Evolutionary conservation across 495 filamentous ascomycete species (phyloP).

Genomic region (Durotheca rogersii): DNA sequence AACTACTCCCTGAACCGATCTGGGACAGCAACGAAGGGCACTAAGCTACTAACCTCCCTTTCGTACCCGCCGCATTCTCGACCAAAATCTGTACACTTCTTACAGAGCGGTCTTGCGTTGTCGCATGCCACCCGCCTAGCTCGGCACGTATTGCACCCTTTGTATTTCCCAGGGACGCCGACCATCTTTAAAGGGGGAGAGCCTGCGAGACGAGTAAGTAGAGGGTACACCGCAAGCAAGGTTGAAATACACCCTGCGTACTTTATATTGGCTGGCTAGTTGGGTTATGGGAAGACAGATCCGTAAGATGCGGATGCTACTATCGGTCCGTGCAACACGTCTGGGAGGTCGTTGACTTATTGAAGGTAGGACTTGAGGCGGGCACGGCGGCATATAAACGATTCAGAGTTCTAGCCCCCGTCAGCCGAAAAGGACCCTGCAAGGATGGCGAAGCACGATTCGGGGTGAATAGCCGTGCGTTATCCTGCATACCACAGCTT

Average conservation of each 20-base stretch:
- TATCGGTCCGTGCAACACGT: slow-evolving; percentile 7
- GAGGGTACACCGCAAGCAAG: background rate
- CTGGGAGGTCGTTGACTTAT: slow-evolving; percentile 3
- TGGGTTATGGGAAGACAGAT: slow-evolving; percentile 8
- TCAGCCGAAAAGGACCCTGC: slow-evolving; percentile 5
- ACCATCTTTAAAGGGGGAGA: slow-evolving; percentile 36
- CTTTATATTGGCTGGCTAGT: background rate
- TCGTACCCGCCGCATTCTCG: slow-evolving; percentile 65
- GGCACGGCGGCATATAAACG: slow-evolving; percentile 21
- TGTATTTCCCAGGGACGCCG: slow-evolving; percentile 50
- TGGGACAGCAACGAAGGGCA: background rate
- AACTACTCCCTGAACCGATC: slow-evolving; percentile 8
- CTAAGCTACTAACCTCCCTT: slow-evolving; percentile 40
- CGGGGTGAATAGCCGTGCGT: slow-evolving; percentile 10
- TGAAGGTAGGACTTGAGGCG: slow-evolving; percentile 1
- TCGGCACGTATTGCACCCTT: slow-evolving; percentile 50
- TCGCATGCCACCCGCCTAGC: slow-evolving; percentile 53
- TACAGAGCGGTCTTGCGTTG: slow-evolving; percentile 62
- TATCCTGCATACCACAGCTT: slow-evolving; percentile 9
- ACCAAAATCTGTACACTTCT: slow-evolving; percentile 63
- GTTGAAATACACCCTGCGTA: slow-evolving; percentile 6
- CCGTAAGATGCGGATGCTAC: slow-evolving; percentile 20
- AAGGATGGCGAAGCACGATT: slow-evolving; percentile 10
- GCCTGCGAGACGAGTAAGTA: slow-evolving; percentile 17
- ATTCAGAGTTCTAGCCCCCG: background rate